These are phyloP conservation scores for Dothistroma pini DNA, from an alignment of 2,329 filamentous ascomycete genomes.

Conservation along the genomic window DNA sequence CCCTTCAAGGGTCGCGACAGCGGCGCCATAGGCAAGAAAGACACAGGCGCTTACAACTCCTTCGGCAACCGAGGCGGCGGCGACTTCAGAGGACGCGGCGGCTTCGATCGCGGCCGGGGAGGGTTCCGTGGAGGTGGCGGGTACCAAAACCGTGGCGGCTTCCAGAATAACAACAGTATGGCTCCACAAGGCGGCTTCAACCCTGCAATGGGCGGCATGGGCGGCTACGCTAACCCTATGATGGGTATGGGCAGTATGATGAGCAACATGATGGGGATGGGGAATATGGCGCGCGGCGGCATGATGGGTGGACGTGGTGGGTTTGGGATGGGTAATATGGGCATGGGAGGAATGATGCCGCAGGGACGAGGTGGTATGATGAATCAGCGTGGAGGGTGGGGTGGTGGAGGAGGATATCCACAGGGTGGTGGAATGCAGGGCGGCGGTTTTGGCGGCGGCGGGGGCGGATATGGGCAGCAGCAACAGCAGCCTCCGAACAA, in stretches of 20 bases:
- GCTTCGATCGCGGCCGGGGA: constrained; percentile 31
- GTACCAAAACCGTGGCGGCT: constrained; percentile 14
- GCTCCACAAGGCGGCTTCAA: constrained; percentile 26
- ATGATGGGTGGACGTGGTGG: constrained; percentile 11
- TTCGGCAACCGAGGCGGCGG: constrained; percentile 49
- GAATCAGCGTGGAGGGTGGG: constrained; percentile 50
- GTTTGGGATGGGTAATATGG: constrained; percentile 32
- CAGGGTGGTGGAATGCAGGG: constrained; percentile 48
- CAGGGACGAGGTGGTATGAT: constrained; percentile 39
- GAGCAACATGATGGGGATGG: constrained; percentile 25
- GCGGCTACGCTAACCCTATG: constrained; percentile 34
- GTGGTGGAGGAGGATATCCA: constrained; percentile 41
- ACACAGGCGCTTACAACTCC: constrained; percentile 34
- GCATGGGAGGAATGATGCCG: constrained; percentile 45
- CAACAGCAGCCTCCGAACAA: constrained; percentile 35
- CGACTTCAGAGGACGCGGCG: constrained; percentile 33
- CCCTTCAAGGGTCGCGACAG: constrained; percentile 48
- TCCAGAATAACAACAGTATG: constrained; percentile 25
- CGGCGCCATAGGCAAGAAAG: constrained; percentile 36
- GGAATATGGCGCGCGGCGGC: constrained; percentile 24
- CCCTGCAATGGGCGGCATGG: constrained; percentile 36
- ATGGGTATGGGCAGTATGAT: constrained; percentile 40
- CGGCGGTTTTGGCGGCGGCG: constrained; percentile 7
- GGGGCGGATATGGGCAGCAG: constrained; percentile 31
- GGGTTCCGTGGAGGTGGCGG: constrained; percentile 25